Conservation (phyloP, 1,284 basidiomycete species). For the Ustilago bromivora region DNA sequence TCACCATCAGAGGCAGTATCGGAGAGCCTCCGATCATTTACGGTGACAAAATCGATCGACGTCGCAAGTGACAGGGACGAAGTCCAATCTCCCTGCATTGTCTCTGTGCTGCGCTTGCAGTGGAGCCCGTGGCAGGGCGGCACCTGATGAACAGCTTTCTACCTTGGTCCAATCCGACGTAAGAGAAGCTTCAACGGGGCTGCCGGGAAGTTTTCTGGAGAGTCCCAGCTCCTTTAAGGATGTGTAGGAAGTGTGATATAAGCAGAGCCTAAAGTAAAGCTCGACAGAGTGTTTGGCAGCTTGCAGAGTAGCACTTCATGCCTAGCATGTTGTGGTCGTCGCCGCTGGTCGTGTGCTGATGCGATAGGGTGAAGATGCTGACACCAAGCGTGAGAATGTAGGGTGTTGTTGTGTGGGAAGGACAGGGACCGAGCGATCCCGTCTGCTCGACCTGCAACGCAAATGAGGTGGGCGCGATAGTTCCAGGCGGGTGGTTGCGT, state of each 20-base stretch:
- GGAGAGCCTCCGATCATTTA: background rate
- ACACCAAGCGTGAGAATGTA: background rate
- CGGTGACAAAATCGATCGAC: background rate
- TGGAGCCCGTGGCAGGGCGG: background rate
- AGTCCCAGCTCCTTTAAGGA: too few species aligned
- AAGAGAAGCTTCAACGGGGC: background rate
- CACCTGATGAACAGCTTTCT: background rate
- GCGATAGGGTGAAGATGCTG: background rate
- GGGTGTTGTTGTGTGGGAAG: background rate
- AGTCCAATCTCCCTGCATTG: slow-evolving; percentile 16
- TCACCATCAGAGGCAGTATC: background rate
- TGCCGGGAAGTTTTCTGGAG: too few species aligned
- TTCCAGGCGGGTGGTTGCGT: background rate
- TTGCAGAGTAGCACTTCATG: background rate
- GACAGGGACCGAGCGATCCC: background rate
- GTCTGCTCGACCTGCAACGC: background rate
- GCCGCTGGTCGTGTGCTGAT: background rate
- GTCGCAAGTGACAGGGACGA: slow-evolving; percentile 19
- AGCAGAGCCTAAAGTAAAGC: too few species aligned
- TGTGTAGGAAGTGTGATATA: too few species aligned
- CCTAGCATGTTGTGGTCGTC: background rate
- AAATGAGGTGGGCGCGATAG: background rate
- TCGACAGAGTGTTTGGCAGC: background rate
- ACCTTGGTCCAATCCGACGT: background rate
- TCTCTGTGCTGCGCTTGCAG: background rate